Percentiles rank a stretch among this genome's conserved stretches.
Evolutionary conservation across 2,329 filamentous ascomycete genomes (phyloP).

Genomic region (Elsinoe necatrix): DNA sequence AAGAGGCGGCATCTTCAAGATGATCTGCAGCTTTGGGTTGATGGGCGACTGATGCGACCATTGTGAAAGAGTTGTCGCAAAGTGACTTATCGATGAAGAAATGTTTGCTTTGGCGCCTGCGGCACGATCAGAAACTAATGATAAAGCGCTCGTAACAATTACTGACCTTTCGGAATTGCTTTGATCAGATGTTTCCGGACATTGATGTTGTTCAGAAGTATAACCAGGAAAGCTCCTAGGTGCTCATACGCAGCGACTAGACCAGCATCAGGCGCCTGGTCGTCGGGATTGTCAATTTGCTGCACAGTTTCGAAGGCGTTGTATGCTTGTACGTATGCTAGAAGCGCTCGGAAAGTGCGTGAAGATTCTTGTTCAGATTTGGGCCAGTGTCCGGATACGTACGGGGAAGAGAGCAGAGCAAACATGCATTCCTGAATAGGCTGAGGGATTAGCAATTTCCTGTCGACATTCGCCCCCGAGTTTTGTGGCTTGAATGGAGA

Average conservation of each 20-base stretch:
- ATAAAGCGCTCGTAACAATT: not conserved
- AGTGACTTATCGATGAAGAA: conserved; percentile 26
- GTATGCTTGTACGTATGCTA: conserved; percentile 25
- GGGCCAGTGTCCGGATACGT: conserved; percentile 21
- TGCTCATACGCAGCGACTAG: conserved; percentile 26
- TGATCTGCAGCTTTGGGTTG: conserved; percentile 24
- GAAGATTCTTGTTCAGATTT: conserved; percentile 17
- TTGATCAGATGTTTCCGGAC: conserved; percentile 13
- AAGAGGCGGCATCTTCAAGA: conserved; percentile 39
- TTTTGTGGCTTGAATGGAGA: conserved; percentile 19
- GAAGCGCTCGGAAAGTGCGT: conserved; percentile 22
- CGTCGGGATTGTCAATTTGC: conserved; percentile 23
- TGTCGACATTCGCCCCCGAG: not conserved
- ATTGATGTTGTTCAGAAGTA: conserved; percentile 23
- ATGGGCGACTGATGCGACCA: conserved; percentile 26
- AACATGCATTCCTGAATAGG: conserved; percentile 29
- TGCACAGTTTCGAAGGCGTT: conserved; percentile 25
- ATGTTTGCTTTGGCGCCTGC: conserved; percentile 22
- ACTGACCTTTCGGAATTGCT: conserved; percentile 12
- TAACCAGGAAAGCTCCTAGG: conserved; percentile 25
- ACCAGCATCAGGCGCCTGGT: conserved; percentile 23
- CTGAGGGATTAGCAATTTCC: conserved; percentile 19
- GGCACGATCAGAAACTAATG: conserved; percentile 19
- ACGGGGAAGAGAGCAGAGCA: conserved; percentile 23
- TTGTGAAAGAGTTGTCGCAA: conserved; percentile 28